Base-by-base conservation (phyloP, 2,329 filamentous ascomycete genomes). In the Exophiala bonariae region DNA sequence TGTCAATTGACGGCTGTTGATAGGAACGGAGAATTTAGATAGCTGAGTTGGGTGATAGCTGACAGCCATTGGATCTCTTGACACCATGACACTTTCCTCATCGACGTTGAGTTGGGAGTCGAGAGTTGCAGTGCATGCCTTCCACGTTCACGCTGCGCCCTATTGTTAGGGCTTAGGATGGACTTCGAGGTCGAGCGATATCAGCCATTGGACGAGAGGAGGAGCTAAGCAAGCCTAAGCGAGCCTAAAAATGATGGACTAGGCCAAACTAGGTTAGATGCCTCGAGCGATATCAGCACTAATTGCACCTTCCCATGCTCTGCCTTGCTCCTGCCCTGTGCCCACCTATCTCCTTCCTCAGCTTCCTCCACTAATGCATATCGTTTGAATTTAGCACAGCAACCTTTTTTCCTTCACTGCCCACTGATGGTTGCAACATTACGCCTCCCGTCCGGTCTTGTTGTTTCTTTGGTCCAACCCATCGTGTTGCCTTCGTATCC, bases 371-470 rank as follows among this genome's bases (percentile, higher is more conserved):
- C 32, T 34, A 34, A n/a, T 34, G 32, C 32, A 34, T 43, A 35
- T 42, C 31, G n/a, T 14, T 49, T 41, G 38, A 44, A 50, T 47
- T 50, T 54, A 54, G 50, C 47, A 50, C 40, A 44, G 30, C 35
- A 40, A 22, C 30, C 18, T 31, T 10, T 11, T 14, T 19, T 7
- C 38, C 17, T 37, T 44, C 50, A 50, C 47, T 48, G 50, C 47
- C 50, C 50, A 50, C 38, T 54, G 22, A 39, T 13, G 35, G 37
- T 11, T 50, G 43, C 41, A 44, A 47, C 39, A 39, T 41, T 39
- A 53, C 50, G 42, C 38, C 49, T 48, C 44, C 36, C 16, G 23
- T 16, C 33, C 3, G 26, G 26, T 36, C 11, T 13, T 19, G 33
- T 8, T n/a, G 9, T 44, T 33, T 30, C 11, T 18, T 44, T 38